Conservation (phyloP, 345 rosid species). For the Nephelium lappaceum region DNA sequence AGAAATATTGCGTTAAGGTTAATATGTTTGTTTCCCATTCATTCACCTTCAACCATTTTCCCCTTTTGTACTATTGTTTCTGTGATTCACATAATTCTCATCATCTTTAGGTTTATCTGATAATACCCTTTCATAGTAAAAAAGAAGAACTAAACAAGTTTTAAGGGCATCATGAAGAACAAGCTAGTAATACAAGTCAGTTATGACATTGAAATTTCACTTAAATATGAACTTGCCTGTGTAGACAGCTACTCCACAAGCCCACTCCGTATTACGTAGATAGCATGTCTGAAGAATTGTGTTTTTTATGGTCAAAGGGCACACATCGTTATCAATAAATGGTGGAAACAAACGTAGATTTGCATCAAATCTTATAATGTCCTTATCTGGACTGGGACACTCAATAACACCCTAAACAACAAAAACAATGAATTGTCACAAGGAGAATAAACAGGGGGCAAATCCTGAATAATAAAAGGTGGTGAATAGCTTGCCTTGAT, state of each 20-base stretch:
- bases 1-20: background rate
- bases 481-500: constrained; percentile 61
- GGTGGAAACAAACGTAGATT: constrained; percentile 96
- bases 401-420: constrained; percentile 87
- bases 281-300: constrained; percentile 97
- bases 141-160: background rate
- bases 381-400: constrained; percentile 94
- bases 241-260: constrained; percentile 96
- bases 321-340: constrained; percentile 90
- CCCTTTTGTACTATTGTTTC: background rate
- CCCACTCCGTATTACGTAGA: constrained; percentile 98
- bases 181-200: constrained; percentile 16
- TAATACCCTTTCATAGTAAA: background rate
- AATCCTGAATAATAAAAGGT: background rate
- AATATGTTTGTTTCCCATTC: background rate
- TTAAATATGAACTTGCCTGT: constrained; percentile 60
- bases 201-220: constrained; percentile 10
- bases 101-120: constrained; percentile 6
- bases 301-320: constrained; percentile 91
- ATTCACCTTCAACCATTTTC: background rate
- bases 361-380: constrained; percentile 97
- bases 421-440: background rate
- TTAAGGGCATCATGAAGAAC: background rate
- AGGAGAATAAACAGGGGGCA: background rate
- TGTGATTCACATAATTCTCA: background rate